These are phyloP conservation scores for Ganoderma leucocontextum DNA, from an alignment of 1,284 basidiomycete genomes.

Conservation along the genomic window DNA sequence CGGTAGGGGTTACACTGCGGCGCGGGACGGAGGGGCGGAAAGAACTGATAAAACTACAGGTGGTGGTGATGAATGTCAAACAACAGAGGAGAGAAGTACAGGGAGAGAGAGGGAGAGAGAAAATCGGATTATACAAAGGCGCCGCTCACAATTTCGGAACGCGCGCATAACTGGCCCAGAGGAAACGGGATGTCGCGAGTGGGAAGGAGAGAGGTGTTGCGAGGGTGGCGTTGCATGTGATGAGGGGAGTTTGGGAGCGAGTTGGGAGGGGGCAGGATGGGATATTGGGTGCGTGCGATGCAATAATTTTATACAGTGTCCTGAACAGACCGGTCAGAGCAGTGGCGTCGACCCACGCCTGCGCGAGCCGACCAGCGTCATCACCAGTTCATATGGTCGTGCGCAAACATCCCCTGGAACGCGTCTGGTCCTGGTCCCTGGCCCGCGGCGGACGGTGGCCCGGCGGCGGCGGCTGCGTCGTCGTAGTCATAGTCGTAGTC, in stretches of 20 bases:
- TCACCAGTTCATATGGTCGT: conserved; percentile 43
- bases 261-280: neutral
- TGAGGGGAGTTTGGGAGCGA: neutral
- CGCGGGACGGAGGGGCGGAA: conserved; percentile 3
- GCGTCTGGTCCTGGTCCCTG: conserved; percentile 29
- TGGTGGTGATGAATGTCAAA: conserved; percentile 9
- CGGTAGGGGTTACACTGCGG: conserved; percentile 25
- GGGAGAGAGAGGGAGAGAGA: neutral
- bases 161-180: conserved; percentile 26
- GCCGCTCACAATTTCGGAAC: conserved; percentile 20
- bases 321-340: conserved; percentile 30
- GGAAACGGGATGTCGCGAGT: conserved; percentile 25
- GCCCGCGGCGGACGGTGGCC: conserved; percentile 23
- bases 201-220: conserved; percentile 6
- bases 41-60: conserved; percentile 32
- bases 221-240: conserved; percentile 8
- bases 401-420: conserved; percentile 39
- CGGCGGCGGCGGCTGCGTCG: conserved; percentile 26
- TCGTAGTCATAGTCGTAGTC: conserved; percentile 40
- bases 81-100: neutral
- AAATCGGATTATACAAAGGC: conserved; percentile 25
- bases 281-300: conserved; percentile 13
- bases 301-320: conserved; percentile 32
- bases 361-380: conserved; percentile 45
- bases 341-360: conserved; percentile 43